Base-by-base conservation (phyloP, 2,329 filamentous ascomycete genomes). In the Balansia obtecta region DNA sequence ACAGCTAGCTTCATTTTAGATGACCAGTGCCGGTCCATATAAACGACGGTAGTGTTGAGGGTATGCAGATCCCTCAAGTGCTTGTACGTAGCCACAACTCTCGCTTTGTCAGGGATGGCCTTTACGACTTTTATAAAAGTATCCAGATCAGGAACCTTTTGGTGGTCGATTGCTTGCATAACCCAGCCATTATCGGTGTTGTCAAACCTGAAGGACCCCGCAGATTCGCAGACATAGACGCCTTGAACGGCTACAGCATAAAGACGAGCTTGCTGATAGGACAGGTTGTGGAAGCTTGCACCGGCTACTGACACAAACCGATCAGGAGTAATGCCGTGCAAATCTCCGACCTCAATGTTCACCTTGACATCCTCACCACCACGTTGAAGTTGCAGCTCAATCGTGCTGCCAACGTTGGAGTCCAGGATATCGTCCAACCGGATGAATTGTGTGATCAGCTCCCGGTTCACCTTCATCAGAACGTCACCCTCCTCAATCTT, bases 401-500 rank as follows among this genome's bases (percentile, higher is more conserved):
- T 80, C n/a, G 77, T 79, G 49, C 82, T 74, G 48, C 82, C 87
- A 18, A 98, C 93, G 57, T 77, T 90, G 8, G 87, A 87, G 67
- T 98, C 93, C 30, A 98, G 70, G 53, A 96, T 90, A 51, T 88
- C 88, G 65, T 98, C 93, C 5, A 98, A 74, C 41, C 85, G 83
- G 57, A 95, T 83, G 63, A 98, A 97, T 60, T 95, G 88, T 1
- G 90, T 96, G 42, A 98, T 77, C 46, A 97, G 79, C 67, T 96
- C 86, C 52, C 83, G 89, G 63, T 98, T 97, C 57, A 97, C 87
- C 66, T 95, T 89, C 60, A 97, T 74, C 55, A 98, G 71, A 22
- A 98, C 85, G 66, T 98, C 93, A 44, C 93, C 93, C 66, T 98
- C 93, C 65, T 95, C 85, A 27, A 98, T 79, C 67, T 94, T 91